These are phyloP conservation scores for Agrostemma githago DNA, from an alignment of 148 eudicot species.

Conservation along the genomic window DNA sequence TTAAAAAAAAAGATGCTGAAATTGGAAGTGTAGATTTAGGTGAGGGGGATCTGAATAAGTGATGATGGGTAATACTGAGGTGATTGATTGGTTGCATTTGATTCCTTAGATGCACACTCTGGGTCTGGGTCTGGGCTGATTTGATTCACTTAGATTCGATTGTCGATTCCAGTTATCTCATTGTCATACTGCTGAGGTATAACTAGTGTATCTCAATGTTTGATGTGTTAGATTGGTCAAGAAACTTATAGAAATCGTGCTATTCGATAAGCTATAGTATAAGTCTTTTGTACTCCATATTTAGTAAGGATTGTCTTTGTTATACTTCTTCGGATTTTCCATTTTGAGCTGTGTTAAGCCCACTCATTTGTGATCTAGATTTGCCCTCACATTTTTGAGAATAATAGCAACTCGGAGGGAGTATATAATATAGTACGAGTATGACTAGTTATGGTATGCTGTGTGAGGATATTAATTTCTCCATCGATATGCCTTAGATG, in stretches of 20 bases:
- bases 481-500: neutral
- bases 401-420: too few species aligned
- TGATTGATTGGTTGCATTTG: conserved; percentile 22
- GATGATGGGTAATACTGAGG: conserved; percentile 29
- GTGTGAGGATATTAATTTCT: too few species aligned
- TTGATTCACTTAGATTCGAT: neutral
- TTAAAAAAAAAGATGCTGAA: conserved; percentile 14
- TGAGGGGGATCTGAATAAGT: conserved; percentile 5
- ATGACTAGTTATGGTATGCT: too few species aligned
- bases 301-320: neutral
- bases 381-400: too few species aligned
- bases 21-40: conserved; percentile 6
- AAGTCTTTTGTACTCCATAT: neutral
- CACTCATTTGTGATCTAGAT: too few species aligned
- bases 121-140: too few species aligned
- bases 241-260: neutral
- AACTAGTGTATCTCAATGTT: neutral
- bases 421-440: too few species aligned
- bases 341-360: too few species aligned
- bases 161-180: too few species aligned
- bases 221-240: neutral
- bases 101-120: neutral
- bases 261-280: neutral
- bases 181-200: too few species aligned
- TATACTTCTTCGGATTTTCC: too few species aligned